Evolutionary conservation across 345 rosid genomes (phyloP), one percentile per base, ranked within the genome.

Genomic region (Eucalyptus victrix): DNA sequence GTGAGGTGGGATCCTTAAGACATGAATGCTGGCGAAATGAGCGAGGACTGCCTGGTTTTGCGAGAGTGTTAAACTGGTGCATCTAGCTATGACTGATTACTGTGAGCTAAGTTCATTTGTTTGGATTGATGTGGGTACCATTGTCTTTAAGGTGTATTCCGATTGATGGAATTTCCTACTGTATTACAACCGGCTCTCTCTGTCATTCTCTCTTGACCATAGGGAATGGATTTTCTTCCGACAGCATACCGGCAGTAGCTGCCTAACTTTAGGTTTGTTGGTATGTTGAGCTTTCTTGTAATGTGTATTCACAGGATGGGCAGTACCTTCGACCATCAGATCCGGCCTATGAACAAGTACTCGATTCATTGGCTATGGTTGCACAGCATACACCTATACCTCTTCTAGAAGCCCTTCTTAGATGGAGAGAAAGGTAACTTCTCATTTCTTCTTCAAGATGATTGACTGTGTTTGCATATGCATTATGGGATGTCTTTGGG

Each of bases 381-480:
- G 99, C 99, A 3, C 96, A 95, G 32, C 99, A 98, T 92, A 98
- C 99, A 67, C 99, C 99, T 47, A 96, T 96, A 88, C 99, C 99
- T 86, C 99, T 98, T 91, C 87, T 97, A 72, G 99, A 98, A 94
- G 98, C 98, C 93, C 97, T 98, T 89, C 98, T 98, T 86, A 93
- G 91, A 92, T 98, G 99, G 99, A 94, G 99, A 92, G 99, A 96
- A 92, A 93, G 95, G 99, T 96, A 90, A 51, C 83, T 80, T 80
- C 37, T 24, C 42, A 49, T 67, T 87, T 87, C 30, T 76, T 76
- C 28, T 23, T 76, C 85, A 76, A 76, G 26, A 76, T 76, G 13
- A 37, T 40, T 76, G 47, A 76, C 47, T 26, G 28, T 23, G 85
- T 76, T 23, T 76, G 85, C 85, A 40, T 40, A 76, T 76, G 83